Evolutionary conservation across 345 rosid species (phyloP), one percentile per base, ranked within the genome.

Genomic region (Hibiscus mutabilis): DNA sequence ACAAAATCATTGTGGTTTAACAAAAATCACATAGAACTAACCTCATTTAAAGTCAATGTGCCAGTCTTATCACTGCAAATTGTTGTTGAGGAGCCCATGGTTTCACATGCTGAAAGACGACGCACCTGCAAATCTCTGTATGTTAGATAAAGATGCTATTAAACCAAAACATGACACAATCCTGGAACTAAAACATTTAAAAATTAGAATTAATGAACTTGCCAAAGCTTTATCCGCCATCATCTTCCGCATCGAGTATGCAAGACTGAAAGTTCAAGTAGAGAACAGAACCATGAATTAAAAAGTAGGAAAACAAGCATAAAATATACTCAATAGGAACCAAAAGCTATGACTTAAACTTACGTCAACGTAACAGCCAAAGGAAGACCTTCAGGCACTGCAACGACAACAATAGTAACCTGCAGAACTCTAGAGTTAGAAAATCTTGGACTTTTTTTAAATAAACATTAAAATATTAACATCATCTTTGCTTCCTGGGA

Each of bases 381-480:
- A 62, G 99, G 99, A 82, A 96, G 98, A 75, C 99, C 99, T 72
- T 96, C 99, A n/a, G 99, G 99, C 77, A 96, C 99, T 9, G 99
- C 99, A 80, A 96, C 99, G 66, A 96, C 99, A 66, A 96, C 98
- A 74, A 96, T 96, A 18, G 98, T 92, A 61, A 96, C 99, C 98
- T 96, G 73, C 24, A 83, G 68, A 69, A 69, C 42, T 69, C 75
- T 55, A 70, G 19, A 81, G 81, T 33, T 75, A 79, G 53, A 22
- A 33, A 73, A 27, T 13, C 22, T 58, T 59, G 66, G 5, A 44
- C 53, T 25, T 72, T 5, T 21, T n/a, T 22, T 60, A 62, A 21
- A 33, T 51, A 51, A 33, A 33, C 47, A 64, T 37, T 21, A 51
- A 33, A 52, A 22, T 27, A 72, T 16, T 11, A 33, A 15, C 4